Base-by-base conservation (phyloP, 805 yeast genomes). In the Maudiozyma serrabonitensis region DNA sequence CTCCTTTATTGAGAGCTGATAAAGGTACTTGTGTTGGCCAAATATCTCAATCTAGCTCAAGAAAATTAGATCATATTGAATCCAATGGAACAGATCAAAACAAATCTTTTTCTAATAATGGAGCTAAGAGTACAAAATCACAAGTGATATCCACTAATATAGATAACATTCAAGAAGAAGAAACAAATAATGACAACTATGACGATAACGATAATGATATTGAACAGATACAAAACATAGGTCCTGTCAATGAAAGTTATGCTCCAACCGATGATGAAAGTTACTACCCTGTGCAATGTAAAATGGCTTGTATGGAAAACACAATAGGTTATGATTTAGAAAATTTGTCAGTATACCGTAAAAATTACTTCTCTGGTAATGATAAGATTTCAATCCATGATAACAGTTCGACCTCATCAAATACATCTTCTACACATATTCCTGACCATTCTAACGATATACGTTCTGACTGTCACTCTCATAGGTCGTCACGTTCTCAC, bases 281-380 rank as follows among this genome's bases (percentile, higher is more conserved):
- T 39, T 19, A 19, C 26, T 23, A 39, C 42, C 26, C 42, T 7
- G 28, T 31, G 15, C 45, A 43, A 41, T 41, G 48, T 45, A 58
- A 57, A 15, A 43, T 60, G 8, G 50, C 57, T 3, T 67, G 70
- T 48, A 53, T 65, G 16, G 70, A 65, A 51, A 64, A 65, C 46
- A 58, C 59, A 23, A 60, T 67, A 28, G 69, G 69, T 32, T 67
- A 67, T 45, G 70, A 67, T 51, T 55, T 66, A 38, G 68, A 67
- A 45, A 66, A 67, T 42, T 46, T 67, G 18, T 56, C 67, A 3
- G 46, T 62, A 13, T 67, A 67, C 46, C 59, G 70, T 42, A 55
- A 60, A 23, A 56, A 65, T 43, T 66, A 61, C 46, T 53, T 61
- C 23, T 49, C 56, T 2, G 52, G 54, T 12, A 41, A 48, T 8